Evolutionary conservation across 768 basidiomycete genomes (phyloP), one percentile per base, ranked within the genome.

Genomic region (Dacryopinax spathularia): DNA sequence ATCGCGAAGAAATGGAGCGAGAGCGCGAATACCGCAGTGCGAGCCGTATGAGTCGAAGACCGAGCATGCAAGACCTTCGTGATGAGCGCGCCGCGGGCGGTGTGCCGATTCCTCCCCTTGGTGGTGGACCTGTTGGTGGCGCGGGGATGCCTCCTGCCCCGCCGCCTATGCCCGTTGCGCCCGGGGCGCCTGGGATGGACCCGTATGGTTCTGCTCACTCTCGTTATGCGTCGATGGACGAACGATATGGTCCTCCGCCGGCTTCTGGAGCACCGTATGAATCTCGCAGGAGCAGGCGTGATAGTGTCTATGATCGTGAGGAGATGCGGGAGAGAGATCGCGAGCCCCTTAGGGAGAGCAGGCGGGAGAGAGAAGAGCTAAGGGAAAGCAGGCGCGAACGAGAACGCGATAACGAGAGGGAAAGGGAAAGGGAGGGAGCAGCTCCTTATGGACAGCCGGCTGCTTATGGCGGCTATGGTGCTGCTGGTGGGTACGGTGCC

Each of bases 1-100:
- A 43, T 33, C 13, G 43, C 18, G 33, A 33, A n/a, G 41, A 43
- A 15, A 34, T 34, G 10, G 33, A 34, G 62, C 43, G 62, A 31
- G 43, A 59, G 34, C 43, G 43, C 43, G 48, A 59, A 34, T 20
- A 56, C 37, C 31, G 62, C 41, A 43, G 33, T 27, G 62, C 62
- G 37, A 22, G 25, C 20, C 25, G 48, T 22, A 22, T 56, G 13
- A 29, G 48, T 22, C 25, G 48, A 20, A 56, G 48, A 29, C 48
- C 48, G 25, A 56, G 48, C 48, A 56, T 56, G 48, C 13, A 5
- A 10, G 48, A 56, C 29, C 3, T 56, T 6, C 9, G 3, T 29
- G 48, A 15, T 6, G 48, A 31, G 25, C 25, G 25, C 48, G 48
- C 13, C 22, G 48, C 25, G 7, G 48, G 48, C 25, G 48, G 48